A percentile compares a stretch with the other conserved stretches of the same genome.
Evolutionary conservation across 345 rosid genomes (phyloP).

Genomic region (Eucalyptus erythrocorys): DNA sequence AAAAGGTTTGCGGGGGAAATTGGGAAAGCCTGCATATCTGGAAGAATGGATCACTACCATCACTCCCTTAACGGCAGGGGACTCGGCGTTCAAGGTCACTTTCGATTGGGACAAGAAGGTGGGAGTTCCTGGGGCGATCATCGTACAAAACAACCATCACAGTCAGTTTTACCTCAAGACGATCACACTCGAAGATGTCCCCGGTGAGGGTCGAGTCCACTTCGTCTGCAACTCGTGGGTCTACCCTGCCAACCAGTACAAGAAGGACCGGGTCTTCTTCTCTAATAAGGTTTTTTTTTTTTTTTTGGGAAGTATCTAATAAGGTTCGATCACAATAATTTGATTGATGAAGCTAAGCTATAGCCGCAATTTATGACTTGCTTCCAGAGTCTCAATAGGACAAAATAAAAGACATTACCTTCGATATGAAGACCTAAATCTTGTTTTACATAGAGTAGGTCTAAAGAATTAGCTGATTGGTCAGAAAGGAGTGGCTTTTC

Average conservation of each 20-base stretch:
- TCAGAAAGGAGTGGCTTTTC: not conserved
- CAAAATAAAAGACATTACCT: not conserved
- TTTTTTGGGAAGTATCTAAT: too few species aligned
- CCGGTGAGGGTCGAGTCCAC: conserved; percentile 23
- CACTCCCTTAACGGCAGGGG: conserved; percentile 9
- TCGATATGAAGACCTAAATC: not conserved
- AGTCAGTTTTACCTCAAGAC: conserved; percentile 29
- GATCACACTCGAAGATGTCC: conserved; percentile 25
- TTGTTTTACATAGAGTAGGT: not conserved
- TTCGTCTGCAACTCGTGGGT: conserved; percentile 47
- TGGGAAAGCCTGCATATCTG: conserved; percentile 14
- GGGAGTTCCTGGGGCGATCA: conserved; percentile 26
- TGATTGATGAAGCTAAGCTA: not conserved
- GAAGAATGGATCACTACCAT: conserved; percentile 14
- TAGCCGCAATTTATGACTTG: not conserved
- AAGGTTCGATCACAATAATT: conserved; percentile 4
- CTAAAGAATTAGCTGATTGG: not conserved
- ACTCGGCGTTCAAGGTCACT: conserved; percentile 12
- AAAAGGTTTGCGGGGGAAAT: conserved; percentile 12
- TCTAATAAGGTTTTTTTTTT: conserved; percentile 35
- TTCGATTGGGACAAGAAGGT: conserved; percentile 22
- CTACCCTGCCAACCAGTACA: conserved; percentile 16
- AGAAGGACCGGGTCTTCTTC: conserved; percentile 24
- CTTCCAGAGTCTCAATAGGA: not conserved
- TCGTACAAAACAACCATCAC: conserved; percentile 22